Percentiles rank a stretch among this genome's conserved stretches.
Conservation (phyloP, 441 rosid species). For the Omphalea diandra region DNA sequence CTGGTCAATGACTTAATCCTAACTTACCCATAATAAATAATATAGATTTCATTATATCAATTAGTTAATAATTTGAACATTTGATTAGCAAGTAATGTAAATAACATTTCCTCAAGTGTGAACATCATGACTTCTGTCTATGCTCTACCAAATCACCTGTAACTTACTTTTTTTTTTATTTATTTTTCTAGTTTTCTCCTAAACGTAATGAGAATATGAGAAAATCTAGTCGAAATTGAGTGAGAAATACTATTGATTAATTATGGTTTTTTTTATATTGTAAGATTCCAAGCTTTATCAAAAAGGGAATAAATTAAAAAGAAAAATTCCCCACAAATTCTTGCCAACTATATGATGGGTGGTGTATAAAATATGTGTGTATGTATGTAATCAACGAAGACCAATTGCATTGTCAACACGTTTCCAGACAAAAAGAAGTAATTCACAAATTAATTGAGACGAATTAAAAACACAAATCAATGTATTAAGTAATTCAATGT, state of each 20-base stretch:
- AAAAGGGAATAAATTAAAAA: too few relatives aligned
- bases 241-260: not conserved
- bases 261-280: not conserved
- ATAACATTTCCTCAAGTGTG: conserved; percentile 20
- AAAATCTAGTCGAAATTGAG: not conserved
- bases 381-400: conserved; percentile 5
- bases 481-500: not conserved
- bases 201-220: not conserved
- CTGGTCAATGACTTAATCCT: conserved; percentile 27
- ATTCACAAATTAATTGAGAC: not conserved
- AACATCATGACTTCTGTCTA: conserved; percentile 29
- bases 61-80: not conserved
- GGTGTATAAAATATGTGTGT: too few relatives aligned
- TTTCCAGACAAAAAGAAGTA: conserved; percentile 7
- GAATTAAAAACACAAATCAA: not conserved
- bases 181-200: not conserved
- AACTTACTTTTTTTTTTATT: not conserved
- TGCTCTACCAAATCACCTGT: not conserved
- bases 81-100: not conserved
- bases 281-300: not conserved
- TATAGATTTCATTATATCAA: not conserved
- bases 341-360: not conserved
- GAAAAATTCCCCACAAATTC: conserved; percentile 10
- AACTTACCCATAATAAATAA: conserved; percentile 16
- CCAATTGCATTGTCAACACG: conserved; percentile 25